A percentile compares a stretch with the other conserved stretches of the same genome.
These are phyloP conservation scores for Suhomyces canberraensis DNA, from an alignment of 805 yeast genomes.

Conservation along the genomic window DNA sequence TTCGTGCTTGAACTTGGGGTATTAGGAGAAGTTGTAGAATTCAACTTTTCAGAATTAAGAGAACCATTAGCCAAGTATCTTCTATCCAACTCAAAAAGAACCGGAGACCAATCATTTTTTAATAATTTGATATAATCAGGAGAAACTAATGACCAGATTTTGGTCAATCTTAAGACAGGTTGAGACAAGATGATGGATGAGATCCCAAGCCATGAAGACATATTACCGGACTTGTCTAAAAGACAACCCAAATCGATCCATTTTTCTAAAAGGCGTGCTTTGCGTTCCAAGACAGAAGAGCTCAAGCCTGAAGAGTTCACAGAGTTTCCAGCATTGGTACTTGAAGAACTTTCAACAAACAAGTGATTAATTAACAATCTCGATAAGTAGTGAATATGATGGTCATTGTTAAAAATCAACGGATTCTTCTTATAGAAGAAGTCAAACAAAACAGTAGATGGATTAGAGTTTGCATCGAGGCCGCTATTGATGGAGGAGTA, in stretches of 20 bases:
- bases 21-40: slow-evolving; percentile 8
- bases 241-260: slow-evolving; percentile 85
- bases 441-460: slow-evolving; percentile 15
- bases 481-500: slow-evolving; percentile 41
- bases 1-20: slow-evolving; percentile 6
- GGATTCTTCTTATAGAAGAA: slow-evolving; percentile 61
- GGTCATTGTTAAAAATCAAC: slow-evolving; percentile 63
- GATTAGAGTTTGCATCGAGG: slow-evolving; percentile 3
- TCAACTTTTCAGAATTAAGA: slow-evolving; percentile 6
- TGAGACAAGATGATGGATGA: slow-evolving; percentile 79
- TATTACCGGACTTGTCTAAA: slow-evolving; percentile 79
- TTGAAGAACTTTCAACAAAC: slow-evolving; percentile 46
- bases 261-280: slow-evolving; percentile 67
- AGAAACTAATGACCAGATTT: slow-evolving; percentile 73
- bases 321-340: neutral
- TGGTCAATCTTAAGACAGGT: slow-evolving; percentile 70
- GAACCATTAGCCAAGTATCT: slow-evolving; percentile 50
- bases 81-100: slow-evolving; percentile 82
- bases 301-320: slow-evolving; percentile 5
- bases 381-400: slow-evolving; percentile 75
- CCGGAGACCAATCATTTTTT: slow-evolving; percentile 87
- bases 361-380: slow-evolving; percentile 67
- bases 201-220: slow-evolving; percentile 92
- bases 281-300: slow-evolving; percentile 29
- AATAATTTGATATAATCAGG: slow-evolving; percentile 56